Evolutionary conservation across 257 asterid genomes (phyloP), one percentile per base, ranked within the genome.

Genomic region (Rauvolfia tetraphylla): DNA sequence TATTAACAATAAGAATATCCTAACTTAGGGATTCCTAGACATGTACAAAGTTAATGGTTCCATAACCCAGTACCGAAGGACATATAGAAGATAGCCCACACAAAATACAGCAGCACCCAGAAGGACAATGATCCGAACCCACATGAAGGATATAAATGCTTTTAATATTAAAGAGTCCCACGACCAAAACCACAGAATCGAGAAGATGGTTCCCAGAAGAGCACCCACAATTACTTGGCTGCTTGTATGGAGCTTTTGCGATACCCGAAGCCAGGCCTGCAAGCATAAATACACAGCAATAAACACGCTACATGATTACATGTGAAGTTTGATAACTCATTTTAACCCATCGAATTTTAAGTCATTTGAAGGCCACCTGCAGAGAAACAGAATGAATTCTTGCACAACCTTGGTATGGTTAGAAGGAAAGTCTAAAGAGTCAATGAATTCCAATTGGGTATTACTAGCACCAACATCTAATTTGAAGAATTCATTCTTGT

Each of bases 181-280:
- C 7, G 75, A 79, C 95, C 89, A 90, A 77, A 86, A 78, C 97
- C 97, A 93, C 20, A 87, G 59, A 38, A 85, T 4, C 49, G 86
- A 82, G 83, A 93, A 87, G 38, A 78, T 1, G 38, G 81, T 83
- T 59, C 96, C 96, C 17, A 89, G 5, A 54, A 84, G 41, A 20
- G 93, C 92, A 83, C 97, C 98, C 48, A 88, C 96, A 1, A 76
- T 61, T 20, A 93, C 95, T 84, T 91, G 98, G 83, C 87, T 86
- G 78, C 81, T 68, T 7, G 96, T 90, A 72, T 91, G 97, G 72
- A 89, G 84, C 23, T 80, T 82, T 70, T 91, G 96, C 13, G 90
- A 87, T 77, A 91, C 85, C 68, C 98, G 87, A 63, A 91, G 93
- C 98, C 97, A 93, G n/a, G 96, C 82, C 97, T 90, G 93, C 84